A percentile compares a stretch with the other conserved stretches of the same genome.
phyloP scores from a whole-genome alignment of 179 eudicot genomes.

The Amaranthus tricolor region DNA sequence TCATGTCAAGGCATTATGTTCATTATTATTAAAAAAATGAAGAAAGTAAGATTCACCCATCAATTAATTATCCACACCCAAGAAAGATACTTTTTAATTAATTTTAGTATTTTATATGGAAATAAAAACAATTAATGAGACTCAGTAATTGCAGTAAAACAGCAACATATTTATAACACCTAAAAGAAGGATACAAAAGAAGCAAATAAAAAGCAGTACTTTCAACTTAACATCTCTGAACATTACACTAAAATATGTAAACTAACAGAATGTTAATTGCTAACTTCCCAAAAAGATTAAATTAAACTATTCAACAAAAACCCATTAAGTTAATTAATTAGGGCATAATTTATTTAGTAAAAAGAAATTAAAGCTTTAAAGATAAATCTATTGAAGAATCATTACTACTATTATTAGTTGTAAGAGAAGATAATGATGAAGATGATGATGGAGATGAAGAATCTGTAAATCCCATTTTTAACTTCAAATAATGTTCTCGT shows the following conservation, averaged over 20 bases:
- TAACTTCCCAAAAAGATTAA: neutral
- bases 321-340: slow-evolving; percentile 6
- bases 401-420: slow-evolving; percentile 23
- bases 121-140: slow-evolving; percentile 21
- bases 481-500: slow-evolving; percentile 17
- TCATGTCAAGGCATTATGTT: neutral
- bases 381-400: slow-evolving; percentile 55
- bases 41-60: slow-evolving; percentile 9
- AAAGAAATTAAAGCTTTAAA: slow-evolving; percentile 45
- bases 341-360: neutral
- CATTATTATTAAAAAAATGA: neutral
- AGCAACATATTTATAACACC: slow-evolving; percentile 11
- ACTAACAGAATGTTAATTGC: slow-evolving; percentile 27
- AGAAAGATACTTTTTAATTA: slow-evolving; percentile 9
- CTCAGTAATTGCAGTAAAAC: slow-evolving; percentile 19
- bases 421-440: slow-evolving; percentile 29
- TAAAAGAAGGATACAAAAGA: slow-evolving; percentile 17
- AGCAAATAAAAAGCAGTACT: slow-evolving; percentile 25
- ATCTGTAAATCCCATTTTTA: slow-evolving; percentile 29
- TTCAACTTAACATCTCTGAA: slow-evolving; percentile 22
- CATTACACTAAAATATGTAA: slow-evolving; percentile 31
- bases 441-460: slow-evolving; percentile 23
- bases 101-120: neutral
- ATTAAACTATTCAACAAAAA: neutral
- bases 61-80: slow-evolving; percentile 15